A percentile compares a stretch with the other conserved stretches of the same genome.
phyloP scores from a whole-genome alignment of 2,329 filamentous ascomycete genomes.

The Rosellinia necatrix region DNA sequence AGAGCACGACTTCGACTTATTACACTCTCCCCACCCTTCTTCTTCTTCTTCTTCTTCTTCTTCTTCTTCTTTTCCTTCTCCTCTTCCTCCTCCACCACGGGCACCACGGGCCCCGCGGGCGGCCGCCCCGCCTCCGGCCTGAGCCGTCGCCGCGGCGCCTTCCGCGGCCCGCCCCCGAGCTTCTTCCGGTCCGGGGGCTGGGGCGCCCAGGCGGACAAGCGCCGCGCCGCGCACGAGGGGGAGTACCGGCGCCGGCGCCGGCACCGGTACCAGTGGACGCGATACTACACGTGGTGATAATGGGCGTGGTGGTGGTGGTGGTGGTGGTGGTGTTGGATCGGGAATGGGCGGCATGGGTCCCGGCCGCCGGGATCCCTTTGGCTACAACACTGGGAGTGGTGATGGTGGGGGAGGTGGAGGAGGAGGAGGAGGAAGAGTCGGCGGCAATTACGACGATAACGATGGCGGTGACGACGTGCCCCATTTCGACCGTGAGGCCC shows the following conservation, averaged over 20 bases:
- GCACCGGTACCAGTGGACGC: background rate
- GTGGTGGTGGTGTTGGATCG: background rate
- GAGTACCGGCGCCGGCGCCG: slow-evolving; percentile 36
- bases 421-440: too few relatives aligned
- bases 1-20: slow-evolving; percentile 59
- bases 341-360: slow-evolving; percentile 59
- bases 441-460: too few relatives aligned
- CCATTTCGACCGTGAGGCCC: slow-evolving; percentile 78
- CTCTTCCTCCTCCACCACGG: too few relatives aligned
- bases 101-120: slow-evolving; percentile 66
- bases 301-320: too few relatives aligned
- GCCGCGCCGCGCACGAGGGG: slow-evolving; percentile 57
- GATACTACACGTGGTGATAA: too few relatives aligned
- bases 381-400: too few relatives aligned
- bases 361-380: slow-evolving; percentile 58
- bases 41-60: too few relatives aligned
- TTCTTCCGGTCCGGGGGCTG: slow-evolving; percentile 86
- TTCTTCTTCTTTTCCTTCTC: too few relatives aligned
- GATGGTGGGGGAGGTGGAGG: too few relatives aligned
- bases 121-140: slow-evolving; percentile 81
- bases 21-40: too few relatives aligned
- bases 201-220: slow-evolving; percentile 66
- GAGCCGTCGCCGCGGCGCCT: slow-evolving; percentile 74
- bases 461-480: slow-evolving; percentile 59
- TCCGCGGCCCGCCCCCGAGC: slow-evolving; percentile 83